Conservation (phyloP, 2,329 filamentous ascomycete species). For the Sclerotinia spermophila region DNA sequence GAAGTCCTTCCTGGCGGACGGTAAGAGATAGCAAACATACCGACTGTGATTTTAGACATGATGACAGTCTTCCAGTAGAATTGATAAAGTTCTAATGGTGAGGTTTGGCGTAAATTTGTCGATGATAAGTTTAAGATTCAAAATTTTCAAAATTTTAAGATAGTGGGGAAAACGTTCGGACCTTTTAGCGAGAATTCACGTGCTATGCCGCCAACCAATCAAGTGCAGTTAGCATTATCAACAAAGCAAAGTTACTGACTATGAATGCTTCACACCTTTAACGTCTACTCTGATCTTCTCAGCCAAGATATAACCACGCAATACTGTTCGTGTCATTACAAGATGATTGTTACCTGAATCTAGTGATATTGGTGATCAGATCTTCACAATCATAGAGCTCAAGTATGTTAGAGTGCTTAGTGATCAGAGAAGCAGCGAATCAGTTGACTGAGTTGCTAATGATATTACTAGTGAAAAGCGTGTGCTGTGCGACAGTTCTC, state of each 20-base stretch:
- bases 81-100: constrained; percentile 66
- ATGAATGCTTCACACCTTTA: not conserved
- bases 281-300: not conserved
- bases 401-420: not conserved
- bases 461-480: not conserved
- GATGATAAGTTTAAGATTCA: not conserved
- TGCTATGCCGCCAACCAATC: not conserved
- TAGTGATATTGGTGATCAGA: not conserved
- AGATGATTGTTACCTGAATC: not conserved
- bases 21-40: constrained; percentile 41
- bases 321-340: not conserved
- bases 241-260: not conserved
- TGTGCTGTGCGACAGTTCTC: not conserved
- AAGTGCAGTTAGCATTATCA: not conserved
- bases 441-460: not conserved
- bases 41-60: constrained; percentile 85
- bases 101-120: constrained; percentile 46
- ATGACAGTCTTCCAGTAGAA: constrained; percentile 86
- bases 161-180: constrained; percentile 1
- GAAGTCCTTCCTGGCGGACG: not conserved
- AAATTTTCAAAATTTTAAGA: constrained; percentile 19
- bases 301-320: not conserved
- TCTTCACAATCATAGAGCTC: not conserved
- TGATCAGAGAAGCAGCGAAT: not conserved
- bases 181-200: constrained; percentile 12